These are phyloP conservation scores for Cytospora schulzeri DNA, from an alignment of 2,329 filamentous ascomycete genomes.

Conservation along the genomic window DNA sequence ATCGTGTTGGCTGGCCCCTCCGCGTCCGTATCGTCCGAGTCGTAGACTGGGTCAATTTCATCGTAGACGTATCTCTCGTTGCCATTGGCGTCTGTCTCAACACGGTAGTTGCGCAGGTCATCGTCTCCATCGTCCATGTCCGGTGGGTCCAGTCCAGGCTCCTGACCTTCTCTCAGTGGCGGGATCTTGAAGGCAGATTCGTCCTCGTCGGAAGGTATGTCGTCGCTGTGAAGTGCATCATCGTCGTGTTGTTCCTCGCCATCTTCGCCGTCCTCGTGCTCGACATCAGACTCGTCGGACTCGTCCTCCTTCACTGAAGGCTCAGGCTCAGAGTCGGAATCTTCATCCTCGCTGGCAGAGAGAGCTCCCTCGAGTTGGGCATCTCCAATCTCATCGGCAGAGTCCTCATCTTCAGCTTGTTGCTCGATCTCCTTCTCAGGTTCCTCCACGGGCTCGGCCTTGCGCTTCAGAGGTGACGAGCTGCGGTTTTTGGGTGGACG, in stretches of 20 bases:
- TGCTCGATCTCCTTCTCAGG: constrained; percentile 38
- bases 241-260: constrained; percentile 46
- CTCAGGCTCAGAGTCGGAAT: constrained; percentile 58
- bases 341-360: constrained; percentile 59
- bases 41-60: constrained; percentile 92
- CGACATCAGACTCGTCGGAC: constrained; percentile 46
- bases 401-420: constrained; percentile 35
- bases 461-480: constrained; percentile 59
- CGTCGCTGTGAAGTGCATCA: constrained; percentile 43
- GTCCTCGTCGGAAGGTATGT: constrained; percentile 43
- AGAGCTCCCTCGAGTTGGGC: constrained; percentile 58
- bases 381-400: constrained; percentile 63
- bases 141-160: constrained; percentile 35
- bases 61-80: constrained; percentile 88
- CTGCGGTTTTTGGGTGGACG: constrained; percentile 9
- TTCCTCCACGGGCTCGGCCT: constrained; percentile 57
- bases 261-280: constrained; percentile 45
- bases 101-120: constrained; percentile 51
- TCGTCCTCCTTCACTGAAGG: constrained; percentile 51
- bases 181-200: constrained; percentile 19
- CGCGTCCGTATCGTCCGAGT: constrained; percentile 90
- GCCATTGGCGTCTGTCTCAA: constrained; percentile 84
- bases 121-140: constrained; percentile 41
- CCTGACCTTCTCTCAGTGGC: constrained; percentile 24
- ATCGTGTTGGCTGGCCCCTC: constrained; percentile 85